Evolutionary conservation across 441 rosid genomes (phyloP), one percentile per base, ranked within the genome.

Genomic region (Gossypium davidsonii): DNA sequence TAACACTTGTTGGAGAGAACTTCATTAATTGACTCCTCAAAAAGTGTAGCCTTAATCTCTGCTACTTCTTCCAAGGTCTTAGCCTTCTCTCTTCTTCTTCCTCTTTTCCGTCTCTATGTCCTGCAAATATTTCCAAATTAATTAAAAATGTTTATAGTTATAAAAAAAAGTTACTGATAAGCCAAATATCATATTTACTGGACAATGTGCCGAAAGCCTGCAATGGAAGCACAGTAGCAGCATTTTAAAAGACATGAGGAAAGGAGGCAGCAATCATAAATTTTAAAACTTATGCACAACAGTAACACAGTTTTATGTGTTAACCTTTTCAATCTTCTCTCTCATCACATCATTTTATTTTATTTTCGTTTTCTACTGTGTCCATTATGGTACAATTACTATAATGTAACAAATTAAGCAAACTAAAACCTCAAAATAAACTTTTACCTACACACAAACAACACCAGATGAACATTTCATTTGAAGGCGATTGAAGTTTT

Each of bases 21-120:
- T 87, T 89, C 91, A 89, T 87, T 1, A 92, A 91, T 71, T 89
- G 94, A 89, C 76, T 91, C 94, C 76, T 91, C 94, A 18, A 73
- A 78, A 10, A 69, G 77, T 4, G 11, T 61, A 28, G 66, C 66
- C 60, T 69, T 65, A n/a, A 78, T 74, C 59, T 78, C 75, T 21
- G 78, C 56, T 15, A 65, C 28, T 58, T 74, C 77, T 0, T 77
- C 70, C 2, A 34, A 56, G 6, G 70, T 48, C 59, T 68, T 60
- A 17, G 73, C 71, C 71, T 20, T 48, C 2, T 60, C 59, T 26
- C 67, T 61, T 66, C 75, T 1, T 14, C 60, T 48, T 23, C 39
- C 10, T 11, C 69, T 78, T 17, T 62, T 44, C 67, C 20, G 7
- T 46, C 71, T 63, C 60, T 11, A 46, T 70, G 51, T 62, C 67